Conservation (phyloP, 106 monocot species). For the Iris macrosiphon region DNA sequence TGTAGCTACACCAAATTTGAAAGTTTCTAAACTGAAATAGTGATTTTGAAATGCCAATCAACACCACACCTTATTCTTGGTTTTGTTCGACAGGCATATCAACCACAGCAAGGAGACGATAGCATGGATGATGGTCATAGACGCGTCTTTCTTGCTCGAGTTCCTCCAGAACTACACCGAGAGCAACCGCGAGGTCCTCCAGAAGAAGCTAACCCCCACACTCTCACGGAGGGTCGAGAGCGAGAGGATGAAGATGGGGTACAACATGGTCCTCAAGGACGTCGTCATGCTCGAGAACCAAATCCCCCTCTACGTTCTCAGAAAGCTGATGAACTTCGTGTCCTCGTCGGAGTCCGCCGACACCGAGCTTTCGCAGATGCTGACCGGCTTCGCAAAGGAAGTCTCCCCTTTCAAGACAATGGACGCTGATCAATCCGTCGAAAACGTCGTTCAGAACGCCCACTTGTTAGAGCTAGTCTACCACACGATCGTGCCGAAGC, state of each 20-base stretch:
- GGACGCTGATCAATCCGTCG: not conserved
- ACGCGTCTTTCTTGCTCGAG: constrained; percentile 60
- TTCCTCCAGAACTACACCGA: constrained; percentile 23
- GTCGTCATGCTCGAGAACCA: constrained; percentile 67
- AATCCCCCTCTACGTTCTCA: constrained; percentile 49
- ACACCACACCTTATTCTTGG: too few relatives aligned
- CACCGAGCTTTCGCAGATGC: constrained; percentile 16
- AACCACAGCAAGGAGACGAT: constrained; percentile 29
- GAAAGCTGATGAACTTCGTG: constrained; percentile 19
- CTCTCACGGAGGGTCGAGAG: not conserved
- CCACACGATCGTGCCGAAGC: constrained; percentile 13
- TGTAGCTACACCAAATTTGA: too few relatives aligned
- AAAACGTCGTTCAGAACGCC: constrained; percentile 1
- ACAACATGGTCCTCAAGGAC: constrained; percentile 35
- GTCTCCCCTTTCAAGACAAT: constrained; percentile 28
- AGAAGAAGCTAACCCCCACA: not conserved
- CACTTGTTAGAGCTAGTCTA: constrained; percentile 53
- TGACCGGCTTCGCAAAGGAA: constrained; percentile 30
- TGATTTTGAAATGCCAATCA: too few relatives aligned
- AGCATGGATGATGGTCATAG: constrained; percentile 76
- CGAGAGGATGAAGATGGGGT: constrained; percentile 18
- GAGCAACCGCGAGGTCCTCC: constrained; percentile 6
- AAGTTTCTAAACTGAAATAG: too few relatives aligned
- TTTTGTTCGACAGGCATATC: constrained; percentile 10
- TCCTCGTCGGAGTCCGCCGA: not conserved